These are phyloP conservation scores for Echium plantagineum DNA, from an alignment of 257 asterid genomes.

Conservation along the genomic window DNA sequence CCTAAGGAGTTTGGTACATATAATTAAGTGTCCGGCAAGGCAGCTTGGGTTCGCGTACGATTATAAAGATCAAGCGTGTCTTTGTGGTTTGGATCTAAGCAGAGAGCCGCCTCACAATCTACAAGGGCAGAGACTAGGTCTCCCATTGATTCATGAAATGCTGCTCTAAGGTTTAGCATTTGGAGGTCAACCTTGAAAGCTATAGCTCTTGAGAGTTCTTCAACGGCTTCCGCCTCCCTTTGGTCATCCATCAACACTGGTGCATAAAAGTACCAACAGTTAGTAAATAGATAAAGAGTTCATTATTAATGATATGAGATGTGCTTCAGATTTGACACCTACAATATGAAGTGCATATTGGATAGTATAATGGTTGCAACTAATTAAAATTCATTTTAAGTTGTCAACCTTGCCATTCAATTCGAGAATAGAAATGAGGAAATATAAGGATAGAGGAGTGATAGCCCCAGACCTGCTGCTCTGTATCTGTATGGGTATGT, in stretches of 20 bases:
- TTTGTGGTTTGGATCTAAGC: conserved; percentile 49
- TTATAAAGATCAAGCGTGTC: conserved; percentile 43
- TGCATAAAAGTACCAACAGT: conserved; percentile 10
- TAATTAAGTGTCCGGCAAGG: conserved; percentile 2
- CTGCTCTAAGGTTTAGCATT: conserved; percentile 52
- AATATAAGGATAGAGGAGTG: not conserved
- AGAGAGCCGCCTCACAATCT: conserved; percentile 53
- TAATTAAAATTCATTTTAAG: no score
- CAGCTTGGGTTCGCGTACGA: conserved; percentile 26
- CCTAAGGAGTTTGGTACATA: not conserved
- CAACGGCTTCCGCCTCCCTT: conserved; percentile 41
- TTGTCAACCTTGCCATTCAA: not conserved
- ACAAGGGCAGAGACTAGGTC: conserved; percentile 32
- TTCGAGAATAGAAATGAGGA: conserved; percentile 1
- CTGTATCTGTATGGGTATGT: conserved; percentile 43
- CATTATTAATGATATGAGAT: not conserved
- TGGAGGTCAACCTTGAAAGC: conserved; percentile 45
- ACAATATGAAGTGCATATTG: no score
- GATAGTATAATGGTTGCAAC: no score
- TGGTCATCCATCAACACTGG: conserved; percentile 57
- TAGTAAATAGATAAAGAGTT: conserved; percentile 6
- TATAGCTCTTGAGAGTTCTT: conserved; percentile 43
- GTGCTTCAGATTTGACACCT: not conserved
- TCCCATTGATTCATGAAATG: conserved; percentile 48
- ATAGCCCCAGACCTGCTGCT: conserved; percentile 31